Evolutionary conservation across 805 yeast species (phyloP).

Genomic region (Saturnispora halmiae): DNA sequence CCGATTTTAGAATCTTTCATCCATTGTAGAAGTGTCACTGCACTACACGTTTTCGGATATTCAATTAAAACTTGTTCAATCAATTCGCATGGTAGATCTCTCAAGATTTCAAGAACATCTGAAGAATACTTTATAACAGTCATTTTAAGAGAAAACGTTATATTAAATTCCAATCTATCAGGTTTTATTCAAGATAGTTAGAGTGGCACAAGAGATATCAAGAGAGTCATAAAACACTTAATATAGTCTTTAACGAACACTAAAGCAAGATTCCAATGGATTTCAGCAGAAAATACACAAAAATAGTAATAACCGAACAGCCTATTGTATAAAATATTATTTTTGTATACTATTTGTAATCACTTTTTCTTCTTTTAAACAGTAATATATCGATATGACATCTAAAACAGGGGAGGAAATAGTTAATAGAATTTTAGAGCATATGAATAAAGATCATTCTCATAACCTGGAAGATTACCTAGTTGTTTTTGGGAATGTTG

Average conservation of each 20-base stretch:
- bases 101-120: constrained; percentile 1
- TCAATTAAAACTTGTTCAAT: background rate
- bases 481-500: constrained; percentile 40
- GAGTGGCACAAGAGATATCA: no score
- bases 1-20: background rate
- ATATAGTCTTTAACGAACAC: no score
- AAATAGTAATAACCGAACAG: no score
- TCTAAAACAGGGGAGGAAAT: background rate
- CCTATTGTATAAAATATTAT: no score
- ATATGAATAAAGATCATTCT: constrained; percentile 74
- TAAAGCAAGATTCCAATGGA: no score
- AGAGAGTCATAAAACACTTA: no score
- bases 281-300: no score
- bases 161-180: no score
- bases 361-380: background rate
- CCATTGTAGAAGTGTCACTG: constrained; percentile 3
- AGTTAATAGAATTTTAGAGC: constrained; percentile 45
- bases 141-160: no score
- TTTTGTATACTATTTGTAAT: background rate
- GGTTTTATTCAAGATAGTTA: no score
- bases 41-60: background rate
- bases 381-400: background rate
- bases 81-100: constrained; percentile 1
- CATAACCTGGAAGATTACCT: constrained; percentile 67
- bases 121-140: no score